Percentiles rank a stretch among this genome's conserved stretches.
These are phyloP conservation scores for Cryptosporidium sp. DNA, from an alignment of 169 alveolate genomes.

Conservation along the genomic window DNA sequence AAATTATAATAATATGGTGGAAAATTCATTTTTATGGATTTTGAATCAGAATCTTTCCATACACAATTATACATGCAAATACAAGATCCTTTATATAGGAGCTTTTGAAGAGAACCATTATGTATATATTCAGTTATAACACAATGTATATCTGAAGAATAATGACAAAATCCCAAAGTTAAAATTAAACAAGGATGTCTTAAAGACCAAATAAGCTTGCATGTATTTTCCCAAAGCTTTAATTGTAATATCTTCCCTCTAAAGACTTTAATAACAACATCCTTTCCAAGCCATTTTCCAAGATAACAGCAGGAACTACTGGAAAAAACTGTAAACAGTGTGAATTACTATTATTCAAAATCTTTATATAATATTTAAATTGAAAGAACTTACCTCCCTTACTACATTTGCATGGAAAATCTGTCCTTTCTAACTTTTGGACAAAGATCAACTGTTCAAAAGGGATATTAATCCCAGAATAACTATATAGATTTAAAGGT, in stretches of 20 bases:
- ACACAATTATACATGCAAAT: constrained; percentile 28
- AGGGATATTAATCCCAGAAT: constrained; percentile 63
- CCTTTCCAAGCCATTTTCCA: constrained; percentile 72
- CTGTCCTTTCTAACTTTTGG: constrained; percentile 25
- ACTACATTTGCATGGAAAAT: constrained; percentile 12
- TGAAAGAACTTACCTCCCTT: constrained; percentile 3
- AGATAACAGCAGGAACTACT: constrained; percentile 55
- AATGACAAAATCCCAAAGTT: constrained; percentile 59
- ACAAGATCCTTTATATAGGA: constrained; percentile 40
- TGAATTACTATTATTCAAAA: background rate
- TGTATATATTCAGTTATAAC: constrained; percentile 64
- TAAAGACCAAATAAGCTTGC: constrained; percentile 70
- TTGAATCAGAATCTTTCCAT: constrained; percentile 1
- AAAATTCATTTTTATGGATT: background rate
- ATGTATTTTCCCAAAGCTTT: constrained; percentile 63
- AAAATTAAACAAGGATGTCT: constrained; percentile 66
- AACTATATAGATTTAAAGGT: constrained; percentile 21
- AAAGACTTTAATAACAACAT: constrained; percentile 53
- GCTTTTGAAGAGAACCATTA: constrained; percentile 50
- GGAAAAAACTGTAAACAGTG: background rate
- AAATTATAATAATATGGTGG: constrained; percentile 25
- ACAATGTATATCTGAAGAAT: constrained; percentile 59
- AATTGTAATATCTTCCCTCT: constrained; percentile 36
- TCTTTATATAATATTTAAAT: background rate
- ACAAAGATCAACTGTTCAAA: constrained; percentile 59